These are phyloP conservation scores for Coniochaeta sp. DNA, from an alignment of 2,329 filamentous ascomycete species.

Conservation along the genomic window DNA sequence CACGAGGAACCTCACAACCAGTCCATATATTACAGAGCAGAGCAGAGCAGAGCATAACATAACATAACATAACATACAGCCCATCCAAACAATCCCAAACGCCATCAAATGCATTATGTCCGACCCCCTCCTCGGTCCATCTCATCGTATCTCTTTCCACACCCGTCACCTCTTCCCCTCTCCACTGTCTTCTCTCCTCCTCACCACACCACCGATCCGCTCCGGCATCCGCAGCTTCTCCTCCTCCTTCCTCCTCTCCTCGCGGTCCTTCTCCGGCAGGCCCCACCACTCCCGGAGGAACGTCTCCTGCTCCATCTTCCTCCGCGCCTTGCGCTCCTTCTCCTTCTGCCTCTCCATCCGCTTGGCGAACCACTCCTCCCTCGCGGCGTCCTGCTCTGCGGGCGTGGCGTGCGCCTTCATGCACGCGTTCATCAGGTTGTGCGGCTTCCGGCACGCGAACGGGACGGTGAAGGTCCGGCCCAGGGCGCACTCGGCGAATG, in stretches of 20 bases:
- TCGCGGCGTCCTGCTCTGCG: conserved; percentile 76
- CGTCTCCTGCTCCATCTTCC: conserved; percentile 55
- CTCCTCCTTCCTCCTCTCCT: conserved; percentile 43
- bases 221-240: conserved; percentile 43
- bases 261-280: conserved; percentile 47
- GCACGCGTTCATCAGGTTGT: conserved; percentile 85
- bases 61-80: not conserved
- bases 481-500: conserved; percentile 84
- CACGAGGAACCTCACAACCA: not conserved
- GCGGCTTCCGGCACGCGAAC: conserved; percentile 74
- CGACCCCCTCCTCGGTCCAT: not conserved
- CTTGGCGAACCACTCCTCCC: conserved; percentile 87
- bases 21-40: not conserved
- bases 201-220: conserved; percentile 46
- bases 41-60: not conserved
- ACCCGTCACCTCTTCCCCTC: conserved; percentile 1
- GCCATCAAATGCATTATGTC: not conserved
- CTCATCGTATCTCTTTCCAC: not conserved
- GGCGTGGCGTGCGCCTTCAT: conserved; percentile 84
- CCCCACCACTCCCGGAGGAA: conserved; percentile 65
- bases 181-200: conserved; percentile 12
- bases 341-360: conserved; percentile 63
- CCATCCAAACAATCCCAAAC: not conserved
- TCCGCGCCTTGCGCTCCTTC: conserved; percentile 54
- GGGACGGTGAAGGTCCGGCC: conserved; percentile 81